A percentile compares a stretch with the other conserved stretches of the same genome.
Evolutionary conservation across 78 protist species (phyloP).

Genomic region (Guillardia theta): DNA sequence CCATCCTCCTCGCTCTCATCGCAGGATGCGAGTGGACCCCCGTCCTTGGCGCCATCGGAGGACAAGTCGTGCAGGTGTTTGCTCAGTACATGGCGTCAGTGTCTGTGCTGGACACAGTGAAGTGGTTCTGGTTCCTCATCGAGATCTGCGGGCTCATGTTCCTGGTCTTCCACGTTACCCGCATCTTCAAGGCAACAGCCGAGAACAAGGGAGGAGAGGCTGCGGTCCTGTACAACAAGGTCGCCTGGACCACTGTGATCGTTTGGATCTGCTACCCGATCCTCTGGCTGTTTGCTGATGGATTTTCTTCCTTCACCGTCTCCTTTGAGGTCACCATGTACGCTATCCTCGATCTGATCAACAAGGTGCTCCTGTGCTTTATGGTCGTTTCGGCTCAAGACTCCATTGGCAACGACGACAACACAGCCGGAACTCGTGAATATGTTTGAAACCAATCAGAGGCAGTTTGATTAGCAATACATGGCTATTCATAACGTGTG

Average conservation of each 20-base stretch:
- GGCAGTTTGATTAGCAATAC: no score
- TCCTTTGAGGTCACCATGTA: constrained; percentile 36
- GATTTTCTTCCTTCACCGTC: constrained; percentile 38
- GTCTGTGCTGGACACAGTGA: constrained; percentile 31
- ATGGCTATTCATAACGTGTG: no score
- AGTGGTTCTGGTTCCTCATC: constrained; percentile 45
- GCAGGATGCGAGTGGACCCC: background rate
- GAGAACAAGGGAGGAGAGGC: background rate
- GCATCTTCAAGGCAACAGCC: background rate
- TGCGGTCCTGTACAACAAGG: background rate
- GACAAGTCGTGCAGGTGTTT: no score
- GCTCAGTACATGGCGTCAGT: constrained; percentile 25
- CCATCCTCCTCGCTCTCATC: background rate
- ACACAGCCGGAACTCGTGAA: no score
- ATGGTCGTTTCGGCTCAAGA: constrained; percentile 3
- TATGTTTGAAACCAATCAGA: no score
- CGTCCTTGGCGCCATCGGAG: background rate
- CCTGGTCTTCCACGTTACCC: background rate
- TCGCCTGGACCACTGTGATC: background rate
- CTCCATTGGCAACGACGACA: background rate
- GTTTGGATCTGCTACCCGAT: constrained; percentile 29
- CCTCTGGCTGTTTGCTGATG: constrained; percentile 34
- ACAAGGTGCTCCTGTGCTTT: background rate
- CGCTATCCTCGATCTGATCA: constrained; percentile 29
- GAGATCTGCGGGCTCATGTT: background rate